A percentile compares a stretch with the other conserved stretches of the same genome.
Conservation (phyloP, 2,329 filamentous ascomycete species). For the Colletotrichum sp. region DNA sequence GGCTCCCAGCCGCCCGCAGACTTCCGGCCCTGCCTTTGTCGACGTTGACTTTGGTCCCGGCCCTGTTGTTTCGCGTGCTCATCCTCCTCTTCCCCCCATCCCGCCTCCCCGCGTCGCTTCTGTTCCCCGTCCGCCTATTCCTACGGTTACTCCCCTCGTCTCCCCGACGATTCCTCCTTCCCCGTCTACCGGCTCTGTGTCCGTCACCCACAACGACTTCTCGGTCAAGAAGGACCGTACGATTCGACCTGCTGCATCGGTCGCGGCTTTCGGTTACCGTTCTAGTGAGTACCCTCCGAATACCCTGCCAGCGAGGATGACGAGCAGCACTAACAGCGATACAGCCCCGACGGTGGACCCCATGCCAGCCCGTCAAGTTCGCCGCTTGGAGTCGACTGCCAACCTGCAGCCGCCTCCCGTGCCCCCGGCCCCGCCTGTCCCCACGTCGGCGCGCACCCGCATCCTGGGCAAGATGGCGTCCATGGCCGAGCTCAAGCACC, state of each 20-base stretch:
- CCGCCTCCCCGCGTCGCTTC: not conserved
- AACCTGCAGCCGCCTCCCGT: not conserved
- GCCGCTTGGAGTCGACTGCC: not conserved
- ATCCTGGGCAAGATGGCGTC: conserved; percentile 7
- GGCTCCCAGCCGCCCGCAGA: not conserved
- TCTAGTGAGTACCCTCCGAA: not conserved
- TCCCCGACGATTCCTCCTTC: not conserved
- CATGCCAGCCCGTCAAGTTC: not conserved
- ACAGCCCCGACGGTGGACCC: not conserved
- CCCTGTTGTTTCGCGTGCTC: not conserved
- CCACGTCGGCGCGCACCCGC: not conserved
- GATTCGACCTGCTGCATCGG: not conserved
- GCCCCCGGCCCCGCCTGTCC: not conserved
- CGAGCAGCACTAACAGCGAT: not conserved
- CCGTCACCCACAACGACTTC: conserved; percentile 10
- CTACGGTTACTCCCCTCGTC: not conserved
- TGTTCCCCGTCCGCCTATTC: not conserved
- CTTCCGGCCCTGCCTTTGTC: not conserved
- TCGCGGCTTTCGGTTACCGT: not conserved
- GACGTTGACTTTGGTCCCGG: not conserved
- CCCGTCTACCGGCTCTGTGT: not conserved
- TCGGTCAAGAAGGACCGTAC: conserved; percentile 4
- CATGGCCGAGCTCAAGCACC: conserved; percentile 13
- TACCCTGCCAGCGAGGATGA: not conserved
- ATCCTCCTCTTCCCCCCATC: not conserved